Base-by-base conservation (phyloP, 306 rosid genomes). In the Cicer yamashitae region DNA sequence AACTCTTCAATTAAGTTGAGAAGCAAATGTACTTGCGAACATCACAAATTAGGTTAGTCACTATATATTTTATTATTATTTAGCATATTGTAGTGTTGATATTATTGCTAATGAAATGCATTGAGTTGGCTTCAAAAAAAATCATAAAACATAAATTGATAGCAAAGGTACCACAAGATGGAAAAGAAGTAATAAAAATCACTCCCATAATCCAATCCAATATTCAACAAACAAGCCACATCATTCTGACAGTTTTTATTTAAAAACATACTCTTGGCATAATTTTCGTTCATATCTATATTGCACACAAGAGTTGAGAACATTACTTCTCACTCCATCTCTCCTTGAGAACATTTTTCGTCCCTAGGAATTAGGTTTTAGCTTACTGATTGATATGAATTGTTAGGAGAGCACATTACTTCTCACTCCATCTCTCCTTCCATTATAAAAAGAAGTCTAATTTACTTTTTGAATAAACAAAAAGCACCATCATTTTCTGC, bases 401-500 rank as follows among this genome's bases (percentile, higher is more conserved):
- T 71, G 50, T 25, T 18, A 60, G 56, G 77, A 58, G 37, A 54
- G 51, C 81, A 81, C 71, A 15, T 44, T 22, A 22, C 82, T 37
- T 62, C 45, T 22, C 73, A 67, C 68, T 48, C 41, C 54, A 57
- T 76, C 75, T 74, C 81, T 38, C 74, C 71, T 75, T 9, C 82
- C 74, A 81, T 79, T 83, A 58, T 65, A 79, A 76, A 50, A 68
- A 56, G 22, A 70, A 53, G 80, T 59, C 88, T 70, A 68, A 74
- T 37, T 75, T 22, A 77, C 77, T 76, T 79, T 14, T 79, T 14
- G 44, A 64, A 70, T 37, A 73, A 41, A 70, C 80, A 79, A 57
- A 80, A 70, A 87, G 83, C 71, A 77, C 17, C 59, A 82, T 75
- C 83, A 77, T 77, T 79, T 81, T 74, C 82, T 11, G 78, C 76